phyloP scores from a whole-genome alignment of 768 basidiomycete genomes.

The Leccinum incarnatum region DNA sequence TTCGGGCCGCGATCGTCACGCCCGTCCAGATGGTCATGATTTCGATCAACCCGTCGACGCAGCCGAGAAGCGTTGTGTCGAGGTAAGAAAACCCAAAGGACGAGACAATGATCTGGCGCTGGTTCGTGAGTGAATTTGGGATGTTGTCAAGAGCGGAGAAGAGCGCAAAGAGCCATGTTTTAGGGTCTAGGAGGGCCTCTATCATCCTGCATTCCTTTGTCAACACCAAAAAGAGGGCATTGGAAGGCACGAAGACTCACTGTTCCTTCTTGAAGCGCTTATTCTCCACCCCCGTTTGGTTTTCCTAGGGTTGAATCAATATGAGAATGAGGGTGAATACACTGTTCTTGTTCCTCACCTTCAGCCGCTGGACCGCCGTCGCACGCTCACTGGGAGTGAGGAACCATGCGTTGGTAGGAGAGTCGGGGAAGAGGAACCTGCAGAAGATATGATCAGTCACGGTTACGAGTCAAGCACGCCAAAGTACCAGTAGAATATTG shows the following conservation, averaged over 20 bases:
- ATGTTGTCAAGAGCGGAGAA: conserved; percentile 61
- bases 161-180: conserved; percentile 75
- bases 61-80: conserved; percentile 67
- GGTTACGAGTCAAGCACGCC: background rate
- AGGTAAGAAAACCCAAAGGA: conserved; percentile 61
- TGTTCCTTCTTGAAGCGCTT: conserved; percentile 80
- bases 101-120: conserved; percentile 59
- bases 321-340: background rate
- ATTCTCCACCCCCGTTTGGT: conserved; percentile 82
- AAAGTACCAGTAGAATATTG: conserved; percentile 53
- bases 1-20: conserved; percentile 52
- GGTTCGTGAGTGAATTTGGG: conserved; percentile 67
- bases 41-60: conserved; percentile 62
- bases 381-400: conserved; percentile 61
- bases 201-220: conserved; percentile 48
- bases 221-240: background rate
- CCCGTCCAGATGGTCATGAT: conserved; percentile 71
- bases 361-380: conserved; percentile 62
- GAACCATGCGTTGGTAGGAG: conserved; percentile 75
- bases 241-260: conserved; percentile 40
- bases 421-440: conserved; percentile 73
- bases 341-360: conserved; percentile 37
- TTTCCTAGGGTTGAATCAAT: conserved; percentile 40
- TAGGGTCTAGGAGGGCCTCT: conserved; percentile 65
- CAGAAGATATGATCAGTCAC: background rate